A percentile compares a stretch with the other conserved stretches of the same genome.
Conservation (phyloP, 768 basidiomycete species). For the Sistotremastrum suecicum region DNA sequence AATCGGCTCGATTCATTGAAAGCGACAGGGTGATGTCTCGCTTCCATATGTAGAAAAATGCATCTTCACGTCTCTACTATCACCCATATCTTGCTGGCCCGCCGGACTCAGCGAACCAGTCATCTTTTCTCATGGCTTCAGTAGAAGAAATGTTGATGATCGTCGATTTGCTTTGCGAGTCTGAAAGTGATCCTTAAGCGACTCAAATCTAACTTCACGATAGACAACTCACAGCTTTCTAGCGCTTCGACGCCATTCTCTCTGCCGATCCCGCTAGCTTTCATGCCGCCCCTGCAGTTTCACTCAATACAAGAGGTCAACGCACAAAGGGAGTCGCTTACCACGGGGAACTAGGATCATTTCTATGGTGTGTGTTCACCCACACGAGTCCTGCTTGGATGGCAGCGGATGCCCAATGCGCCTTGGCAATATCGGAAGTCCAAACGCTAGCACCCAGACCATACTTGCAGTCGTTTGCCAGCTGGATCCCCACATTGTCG, state of each 20-base stretch:
- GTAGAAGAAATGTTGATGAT: slow-evolving; percentile 58
- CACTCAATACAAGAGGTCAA: background rate
- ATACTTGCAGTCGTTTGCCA: slow-evolving; percentile 70
- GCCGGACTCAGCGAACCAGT: slow-evolving; percentile 30
- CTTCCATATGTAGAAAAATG: too few relatives aligned
- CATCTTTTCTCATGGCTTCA: slow-evolving; percentile 43
- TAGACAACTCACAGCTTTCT: slow-evolving; percentile 46
- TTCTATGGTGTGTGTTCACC: slow-evolving; percentile 83
- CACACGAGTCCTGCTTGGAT: slow-evolving; percentile 72
- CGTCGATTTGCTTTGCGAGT: slow-evolving; percentile 74
- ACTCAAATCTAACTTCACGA: background rate
- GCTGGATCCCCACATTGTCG: slow-evolving; percentile 47
- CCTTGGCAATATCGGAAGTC: slow-evolving; percentile 61
- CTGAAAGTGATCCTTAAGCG: slow-evolving; percentile 20
- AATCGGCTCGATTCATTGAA: too few relatives aligned
- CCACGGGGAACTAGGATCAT: slow-evolving; percentile 86
- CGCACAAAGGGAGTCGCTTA: slow-evolving; percentile 19
- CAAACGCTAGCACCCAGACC: slow-evolving; percentile 73
- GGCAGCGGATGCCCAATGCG: slow-evolving; percentile 54
- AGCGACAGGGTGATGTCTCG: too few relatives aligned
- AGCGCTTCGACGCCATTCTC: slow-evolving; percentile 79
- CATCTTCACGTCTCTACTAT: too few relatives aligned
- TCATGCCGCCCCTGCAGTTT: slow-evolving; percentile 69
- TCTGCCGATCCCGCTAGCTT: slow-evolving; percentile 75
- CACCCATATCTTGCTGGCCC: too few relatives aligned